Evolutionary conservation across 768 basidiomycete species (phyloP).

Genomic region (Rubroboletus satanas): DNA sequence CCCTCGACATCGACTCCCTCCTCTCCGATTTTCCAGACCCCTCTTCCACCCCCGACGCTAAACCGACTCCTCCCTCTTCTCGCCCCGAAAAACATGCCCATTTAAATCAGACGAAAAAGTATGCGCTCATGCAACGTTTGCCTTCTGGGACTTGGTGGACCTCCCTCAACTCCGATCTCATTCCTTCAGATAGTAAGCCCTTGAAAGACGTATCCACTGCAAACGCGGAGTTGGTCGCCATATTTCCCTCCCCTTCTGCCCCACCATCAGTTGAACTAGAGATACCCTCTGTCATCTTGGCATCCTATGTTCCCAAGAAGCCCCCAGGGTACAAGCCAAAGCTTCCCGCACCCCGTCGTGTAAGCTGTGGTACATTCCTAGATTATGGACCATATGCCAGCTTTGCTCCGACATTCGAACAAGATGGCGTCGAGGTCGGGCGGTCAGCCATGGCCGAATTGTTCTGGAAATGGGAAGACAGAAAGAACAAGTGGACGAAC

Average conservation of each 20-base stretch:
- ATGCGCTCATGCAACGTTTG: slow-evolving; percentile 76
- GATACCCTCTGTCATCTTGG: slow-evolving; percentile 43
- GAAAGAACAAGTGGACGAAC: slow-evolving; percentile 31
- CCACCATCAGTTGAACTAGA: slow-evolving; percentile 29
- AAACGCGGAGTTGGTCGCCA: slow-evolving; percentile 71
- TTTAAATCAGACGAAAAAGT: slow-evolving; percentile 42
- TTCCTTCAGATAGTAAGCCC: slow-evolving; percentile 35
- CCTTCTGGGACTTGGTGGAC: slow-evolving; percentile 79
- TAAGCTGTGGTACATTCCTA: slow-evolving; percentile 66
- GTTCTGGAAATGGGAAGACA: slow-evolving; percentile 48
- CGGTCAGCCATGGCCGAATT: slow-evolving; percentile 57
- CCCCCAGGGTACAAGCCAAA: slow-evolving; percentile 39
- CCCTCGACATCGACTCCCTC: slow-evolving; percentile 45
- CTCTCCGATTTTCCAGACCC: slow-evolving; percentile 29
- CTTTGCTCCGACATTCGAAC: slow-evolving; percentile 78
- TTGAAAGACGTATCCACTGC: slow-evolving; percentile 55
- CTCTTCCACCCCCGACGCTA: slow-evolving; percentile 24
- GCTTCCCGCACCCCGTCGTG: slow-evolving; percentile 46
- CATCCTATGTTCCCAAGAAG: slow-evolving; percentile 49
- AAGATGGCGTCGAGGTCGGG: slow-evolving; percentile 71
- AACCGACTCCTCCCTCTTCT: slow-evolving; percentile 4
- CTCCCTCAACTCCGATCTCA: slow-evolving; percentile 52
- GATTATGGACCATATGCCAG: slow-evolving; percentile 74
- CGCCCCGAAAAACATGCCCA: slow-evolving; percentile 29
- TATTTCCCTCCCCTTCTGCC: slow-evolving; percentile 59